Conservation (phyloP, 306 rosid species). For the Boehmeria nivea region DNA sequence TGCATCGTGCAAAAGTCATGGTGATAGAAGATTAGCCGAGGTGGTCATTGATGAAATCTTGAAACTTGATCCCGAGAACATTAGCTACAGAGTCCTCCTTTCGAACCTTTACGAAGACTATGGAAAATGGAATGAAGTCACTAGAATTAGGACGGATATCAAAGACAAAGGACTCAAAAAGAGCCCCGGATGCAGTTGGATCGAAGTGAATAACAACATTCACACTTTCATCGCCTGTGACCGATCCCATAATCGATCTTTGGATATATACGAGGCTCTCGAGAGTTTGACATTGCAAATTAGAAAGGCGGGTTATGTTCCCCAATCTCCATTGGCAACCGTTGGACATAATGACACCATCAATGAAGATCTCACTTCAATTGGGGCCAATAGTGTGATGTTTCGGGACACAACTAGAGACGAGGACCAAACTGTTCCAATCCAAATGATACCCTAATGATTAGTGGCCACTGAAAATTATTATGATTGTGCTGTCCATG, state of each 20-base stretch:
- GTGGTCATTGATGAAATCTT: conserved; percentile 28
- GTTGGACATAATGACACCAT: conserved; percentile 7
- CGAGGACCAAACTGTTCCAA: neutral
- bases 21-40: conserved; percentile 31
- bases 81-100: conserved; percentile 38
- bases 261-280: conserved; percentile 27
- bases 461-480: no score
- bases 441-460: neutral
- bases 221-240: conserved; percentile 27
- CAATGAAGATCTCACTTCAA: neutral
- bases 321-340: neutral
- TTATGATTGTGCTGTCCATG: no score
- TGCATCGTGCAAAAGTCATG: conserved; percentile 35
- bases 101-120: conserved; percentile 34
- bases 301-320: conserved; percentile 16
- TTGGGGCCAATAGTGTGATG: neutral
- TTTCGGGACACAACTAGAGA: neutral
- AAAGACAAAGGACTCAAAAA: conserved; percentile 31
- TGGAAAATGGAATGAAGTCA: conserved; percentile 31
- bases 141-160: conserved; percentile 25
- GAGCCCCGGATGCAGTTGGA: conserved; percentile 40
- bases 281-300: conserved; percentile 24
- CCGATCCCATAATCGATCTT: conserved; percentile 21
- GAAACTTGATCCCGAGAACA: conserved; percentile 24
- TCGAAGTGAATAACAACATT: conserved; percentile 28